These are phyloP conservation scores for Auriculariales sp. DNA, from an alignment of 768 basidiomycete species.

Conservation along the genomic window DNA sequence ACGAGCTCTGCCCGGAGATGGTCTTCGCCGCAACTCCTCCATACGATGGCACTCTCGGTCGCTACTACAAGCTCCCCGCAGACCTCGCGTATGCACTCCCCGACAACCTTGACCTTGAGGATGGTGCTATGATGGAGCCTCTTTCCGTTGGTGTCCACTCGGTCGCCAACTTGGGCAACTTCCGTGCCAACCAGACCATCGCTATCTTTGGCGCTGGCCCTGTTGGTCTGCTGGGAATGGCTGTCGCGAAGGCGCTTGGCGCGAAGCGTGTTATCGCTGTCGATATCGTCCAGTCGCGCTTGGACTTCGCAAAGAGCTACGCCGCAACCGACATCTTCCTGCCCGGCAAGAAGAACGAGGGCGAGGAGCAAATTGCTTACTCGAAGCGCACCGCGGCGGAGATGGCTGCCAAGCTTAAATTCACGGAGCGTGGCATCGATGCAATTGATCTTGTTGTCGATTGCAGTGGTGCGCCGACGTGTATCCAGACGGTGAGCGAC, in stretches of 20 bases:
- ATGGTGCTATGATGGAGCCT: slow-evolving; percentile 97
- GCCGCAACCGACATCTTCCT: slow-evolving; percentile 66
- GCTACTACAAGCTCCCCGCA: slow-evolving; percentile 76
- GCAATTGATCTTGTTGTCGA: slow-evolving; percentile 81
- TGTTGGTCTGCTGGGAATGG: slow-evolving; percentile 81
- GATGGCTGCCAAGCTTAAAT: slow-evolving; percentile 49
- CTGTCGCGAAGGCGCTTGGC: slow-evolving; percentile 87
- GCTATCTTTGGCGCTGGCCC: slow-evolving; percentile 82
- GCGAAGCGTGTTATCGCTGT: slow-evolving; percentile 74
- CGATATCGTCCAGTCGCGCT: slow-evolving; percentile 59
- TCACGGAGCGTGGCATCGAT: slow-evolving; percentile 54
- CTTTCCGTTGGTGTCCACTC: slow-evolving; percentile 87
- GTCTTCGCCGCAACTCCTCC: slow-evolving; percentile 90
- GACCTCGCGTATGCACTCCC: slow-evolving; percentile 79
- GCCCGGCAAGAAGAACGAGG: slow-evolving; percentile 43
- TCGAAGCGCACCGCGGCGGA: slow-evolving; percentile 54
- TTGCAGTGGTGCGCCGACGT: slow-evolving; percentile 85
- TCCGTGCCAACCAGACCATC: slow-evolving; percentile 63
- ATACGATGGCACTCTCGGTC: slow-evolving; percentile 74
- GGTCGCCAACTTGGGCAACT: slow-evolving; percentile 56
- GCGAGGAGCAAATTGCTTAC: slow-evolving; percentile 56
- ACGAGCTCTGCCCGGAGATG: slow-evolving; percentile 79
- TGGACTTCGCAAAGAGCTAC: slow-evolving; percentile 77
- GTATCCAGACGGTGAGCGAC: slow-evolving; percentile 73
- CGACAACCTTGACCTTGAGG: slow-evolving; percentile 73